Base-by-base conservation (phyloP, 2,329 filamentous ascomycete species). In the Calcarisporium arbuscula region DNA sequence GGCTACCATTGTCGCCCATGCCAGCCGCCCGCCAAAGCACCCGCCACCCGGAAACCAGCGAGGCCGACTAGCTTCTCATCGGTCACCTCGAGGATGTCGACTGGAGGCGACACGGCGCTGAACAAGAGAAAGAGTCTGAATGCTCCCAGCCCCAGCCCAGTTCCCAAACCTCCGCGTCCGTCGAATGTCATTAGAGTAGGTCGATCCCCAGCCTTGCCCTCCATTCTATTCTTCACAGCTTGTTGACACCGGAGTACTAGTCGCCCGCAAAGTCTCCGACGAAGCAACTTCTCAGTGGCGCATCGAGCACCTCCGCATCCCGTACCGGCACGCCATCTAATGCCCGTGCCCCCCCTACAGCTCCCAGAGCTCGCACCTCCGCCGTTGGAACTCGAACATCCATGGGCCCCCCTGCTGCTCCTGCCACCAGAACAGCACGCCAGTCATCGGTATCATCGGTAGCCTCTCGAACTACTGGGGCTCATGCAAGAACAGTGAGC, bases 181-280 rank as follows among this genome's bases (percentile, higher is more conserved):
- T 64, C 69, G 11, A 82, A 76, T 51, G 68, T 77, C 39, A 54
- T 65, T 21, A 69, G 75, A 52, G 75, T 79, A 58, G 47, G 73
- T 33, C 15, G 15, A n/a, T n/a, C n/a, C n/a, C n/a, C n/a, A n/a
- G n/a, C n/a, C n/a, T n/a, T n/a, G n/a, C n/a, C n/a, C n/a, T n/a
- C n/a, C n/a, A n/a, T n/a, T n/a, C n/a, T n/a, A n/a, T n/a, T n/a
- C n/a, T n/a, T n/a, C n/a, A n/a, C 26, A 6, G 10, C 19, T 19
- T 29, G 3, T 7, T 18, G 11, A 21, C 7, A 22, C 18, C n/a
- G 10, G 19, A 7, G 26, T 20, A 6, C 19, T 36, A 88, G 79
- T 87, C 82, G 39, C 84, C 85, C 3, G 80, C 76, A 1, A 89
- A 85, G 50, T 89, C 84, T 2, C 85, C 85, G 2, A 85, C 82